phyloP scores from a whole-genome alignment of 108 stramenopile genomes.

The Phaeodactylum tricornutum region DNA sequence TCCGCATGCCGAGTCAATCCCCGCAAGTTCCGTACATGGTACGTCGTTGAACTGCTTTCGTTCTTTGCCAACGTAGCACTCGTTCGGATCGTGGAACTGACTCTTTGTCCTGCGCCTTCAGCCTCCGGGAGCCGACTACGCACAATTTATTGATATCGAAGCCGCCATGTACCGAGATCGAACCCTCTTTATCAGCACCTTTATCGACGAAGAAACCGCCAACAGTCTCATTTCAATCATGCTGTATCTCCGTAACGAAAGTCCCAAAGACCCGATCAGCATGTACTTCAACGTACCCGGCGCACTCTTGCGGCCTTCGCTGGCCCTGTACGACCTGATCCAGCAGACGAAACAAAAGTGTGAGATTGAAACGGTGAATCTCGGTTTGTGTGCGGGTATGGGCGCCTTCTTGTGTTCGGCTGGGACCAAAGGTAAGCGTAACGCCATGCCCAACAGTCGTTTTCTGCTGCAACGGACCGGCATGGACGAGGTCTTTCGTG shows the following conservation, averaged over 20 bases:
- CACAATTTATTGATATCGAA: slow-evolving; percentile 75
- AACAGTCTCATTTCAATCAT: slow-evolving; percentile 85
- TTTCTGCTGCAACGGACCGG: slow-evolving; percentile 89
- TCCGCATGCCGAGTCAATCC: slow-evolving; percentile 68
- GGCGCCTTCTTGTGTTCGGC: slow-evolving; percentile 81
- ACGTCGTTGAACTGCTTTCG: slow-evolving; percentile 5
- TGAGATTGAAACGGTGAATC: slow-evolving; percentile 73
- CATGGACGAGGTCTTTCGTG: slow-evolving; percentile 73
- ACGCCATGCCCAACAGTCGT: slow-evolving; percentile 83
- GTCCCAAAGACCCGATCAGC: slow-evolving; percentile 46
- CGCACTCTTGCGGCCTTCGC: slow-evolving; percentile 55
- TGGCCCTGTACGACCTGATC: slow-evolving; percentile 90
- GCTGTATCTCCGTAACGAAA: slow-evolving; percentile 65
- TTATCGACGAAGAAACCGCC: slow-evolving; percentile 85
- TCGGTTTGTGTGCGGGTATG: slow-evolving; percentile 89
- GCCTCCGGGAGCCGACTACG: slow-evolving; percentile 55
- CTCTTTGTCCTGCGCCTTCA: slow-evolving; percentile 11
- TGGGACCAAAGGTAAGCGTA: slow-evolving; percentile 73
- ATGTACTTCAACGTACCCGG: slow-evolving; percentile 91
- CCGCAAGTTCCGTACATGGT: slow-evolving; percentile 80
- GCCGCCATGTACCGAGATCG: slow-evolving; percentile 87
- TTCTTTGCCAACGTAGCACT: neutral
- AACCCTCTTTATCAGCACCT: slow-evolving; percentile 80
- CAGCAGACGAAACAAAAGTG: slow-evolving; percentile 48
- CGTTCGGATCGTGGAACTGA: neutral